phyloP scores from a whole-genome alignment of 1,139 yeast species.

The Yamadazyma kanchanaburiensis region DNA sequence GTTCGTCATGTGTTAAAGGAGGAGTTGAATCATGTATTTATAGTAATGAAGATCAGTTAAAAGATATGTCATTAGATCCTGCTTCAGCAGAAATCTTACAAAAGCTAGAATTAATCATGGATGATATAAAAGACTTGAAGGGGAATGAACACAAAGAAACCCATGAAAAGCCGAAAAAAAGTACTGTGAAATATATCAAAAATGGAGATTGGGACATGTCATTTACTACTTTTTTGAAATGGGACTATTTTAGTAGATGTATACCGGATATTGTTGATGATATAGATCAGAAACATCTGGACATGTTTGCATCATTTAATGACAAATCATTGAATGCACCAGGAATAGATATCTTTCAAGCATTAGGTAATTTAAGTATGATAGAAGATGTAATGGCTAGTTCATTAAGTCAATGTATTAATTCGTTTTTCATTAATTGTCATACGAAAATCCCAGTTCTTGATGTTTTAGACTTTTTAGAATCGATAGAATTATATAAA shows the following conservation, averaged over 20 bases:
- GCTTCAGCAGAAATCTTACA: constrained; percentile 18
- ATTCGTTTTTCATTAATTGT: constrained; percentile 33
- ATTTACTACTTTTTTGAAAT: constrained; percentile 16
- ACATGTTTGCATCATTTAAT: constrained; percentile 18
- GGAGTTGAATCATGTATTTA: constrained; percentile 31
- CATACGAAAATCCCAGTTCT: constrained; percentile 36
- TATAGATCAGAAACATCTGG: constrained; percentile 10
- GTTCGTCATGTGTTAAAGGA: constrained; percentile 46
- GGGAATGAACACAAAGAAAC: neutral
- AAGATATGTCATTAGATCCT: constrained; percentile 25
- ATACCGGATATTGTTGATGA: constrained; percentile 16
- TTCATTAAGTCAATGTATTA: constrained; percentile 19
- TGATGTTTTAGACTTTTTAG: constrained; percentile 28
- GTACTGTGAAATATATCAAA: neutral
- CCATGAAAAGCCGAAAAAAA: neutral
- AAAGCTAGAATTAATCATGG: constrained; percentile 30
- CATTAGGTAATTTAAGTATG: constrained; percentile 12
- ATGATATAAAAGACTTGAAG: constrained; percentile 22
- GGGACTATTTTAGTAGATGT: constrained; percentile 26
- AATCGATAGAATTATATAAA: constrained; percentile 27
- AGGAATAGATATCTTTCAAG: constrained; percentile 13
- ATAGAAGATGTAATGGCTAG: constrained; percentile 20
- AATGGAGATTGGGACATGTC: constrained; percentile 37
- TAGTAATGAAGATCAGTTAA: constrained; percentile 24
- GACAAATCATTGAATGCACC: constrained; percentile 6